These are phyloP conservation scores for Phytophthora quininea DNA, from an alignment of 352 stramenopile genomes.

Conservation along the genomic window DNA sequence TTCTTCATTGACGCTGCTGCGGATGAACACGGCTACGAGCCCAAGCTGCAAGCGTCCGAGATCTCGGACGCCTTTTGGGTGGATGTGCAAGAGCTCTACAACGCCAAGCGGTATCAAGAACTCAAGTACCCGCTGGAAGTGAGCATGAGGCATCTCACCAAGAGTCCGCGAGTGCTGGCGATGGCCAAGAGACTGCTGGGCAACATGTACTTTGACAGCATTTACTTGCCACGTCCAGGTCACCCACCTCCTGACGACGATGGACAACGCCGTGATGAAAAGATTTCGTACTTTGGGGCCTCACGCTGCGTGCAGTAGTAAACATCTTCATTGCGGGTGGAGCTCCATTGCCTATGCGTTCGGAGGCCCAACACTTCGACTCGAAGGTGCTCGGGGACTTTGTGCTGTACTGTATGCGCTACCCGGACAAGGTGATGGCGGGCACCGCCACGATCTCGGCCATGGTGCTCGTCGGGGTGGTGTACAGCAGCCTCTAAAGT, in stretches of 20 bases:
- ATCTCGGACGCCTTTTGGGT: slow-evolving; percentile 86
- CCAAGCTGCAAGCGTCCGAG: slow-evolving; percentile 65
- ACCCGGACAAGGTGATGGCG: slow-evolving; percentile 54
- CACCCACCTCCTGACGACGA: slow-evolving; percentile 49
- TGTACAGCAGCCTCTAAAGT: slow-evolving; percentile 49
- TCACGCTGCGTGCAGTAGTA: slow-evolving; percentile 76
- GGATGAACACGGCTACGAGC: slow-evolving; percentile 52
- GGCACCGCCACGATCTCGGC: slow-evolving; percentile 51
- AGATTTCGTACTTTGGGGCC: slow-evolving; percentile 87
- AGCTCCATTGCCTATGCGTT: slow-evolving; percentile 53
- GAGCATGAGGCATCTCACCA: slow-evolving; percentile 48
- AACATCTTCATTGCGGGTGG: slow-evolving; percentile 52
- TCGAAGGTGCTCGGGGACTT: slow-evolving; percentile 51
- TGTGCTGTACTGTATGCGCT: slow-evolving; percentile 57
- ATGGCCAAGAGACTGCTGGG: slow-evolving; percentile 49
- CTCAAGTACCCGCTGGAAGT: slow-evolving; percentile 69
- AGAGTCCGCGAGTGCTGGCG: slow-evolving; percentile 37
- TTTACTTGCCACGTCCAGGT: slow-evolving; percentile 76
- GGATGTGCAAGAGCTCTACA: slow-evolving; percentile 78
- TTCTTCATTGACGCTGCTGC: slow-evolving; percentile 69
- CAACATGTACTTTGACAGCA: slow-evolving; percentile 66
- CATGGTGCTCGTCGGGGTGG: slow-evolving; percentile 43
- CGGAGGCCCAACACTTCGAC: slow-evolving; percentile 66
- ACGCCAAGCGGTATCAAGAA: slow-evolving; percentile 55
- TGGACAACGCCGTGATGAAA: slow-evolving; percentile 42